Base-by-base conservation (phyloP, 140 eudicot genomes). In the Anethum foeniculum region DNA sequence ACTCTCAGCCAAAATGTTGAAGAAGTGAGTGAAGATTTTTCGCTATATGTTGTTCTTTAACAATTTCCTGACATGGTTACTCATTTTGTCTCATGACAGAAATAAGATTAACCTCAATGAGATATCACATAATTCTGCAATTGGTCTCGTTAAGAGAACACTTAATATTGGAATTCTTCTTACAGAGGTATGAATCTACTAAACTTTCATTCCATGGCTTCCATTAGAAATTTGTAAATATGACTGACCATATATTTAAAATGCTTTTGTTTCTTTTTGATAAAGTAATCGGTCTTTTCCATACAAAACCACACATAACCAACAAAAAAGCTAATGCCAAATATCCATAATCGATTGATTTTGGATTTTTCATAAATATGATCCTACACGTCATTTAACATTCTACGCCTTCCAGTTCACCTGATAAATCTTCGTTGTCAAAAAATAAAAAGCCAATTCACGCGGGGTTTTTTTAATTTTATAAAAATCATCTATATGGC, bases 91-190 rank as follows among this genome's bases (percentile, higher is more conserved):
- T 41, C 32, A 77, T 75, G 81, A 74, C 95, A 94, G 99, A 86
- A 89, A 75, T 77, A 95, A 95, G 86, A 91, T 95, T 65, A 95
- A 95, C 78, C 92, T 95, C 62, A 95, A 95, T 32, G 97, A 95
- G 84, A 95, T 95, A 77, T 95, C 99, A 67, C 97, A 95, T 81
- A 89, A 91, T 73, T 95, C 99, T 74, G 97, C 97, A 60, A 95
- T 91, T 85, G 99, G 97, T 81, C 99, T 95, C 54, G 91, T 95
- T 79, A 86, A 82, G 80, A 86, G 75, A 85, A 92, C 86, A 69
- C 87, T 90, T 80, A 80, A 83, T 86, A 47, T 87, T 79, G 99
- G 99, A 34, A 91, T 88, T 84, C 99, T 95, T 82, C 88, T 92
- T 72, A 89, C 97, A 3, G 93, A 95, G 97, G 99, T 94, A 92